These are phyloP conservation scores for Fusarium cyanostomum DNA, from an alignment of 2,329 filamentous ascomycete species.

Conservation along the genomic window DNA sequence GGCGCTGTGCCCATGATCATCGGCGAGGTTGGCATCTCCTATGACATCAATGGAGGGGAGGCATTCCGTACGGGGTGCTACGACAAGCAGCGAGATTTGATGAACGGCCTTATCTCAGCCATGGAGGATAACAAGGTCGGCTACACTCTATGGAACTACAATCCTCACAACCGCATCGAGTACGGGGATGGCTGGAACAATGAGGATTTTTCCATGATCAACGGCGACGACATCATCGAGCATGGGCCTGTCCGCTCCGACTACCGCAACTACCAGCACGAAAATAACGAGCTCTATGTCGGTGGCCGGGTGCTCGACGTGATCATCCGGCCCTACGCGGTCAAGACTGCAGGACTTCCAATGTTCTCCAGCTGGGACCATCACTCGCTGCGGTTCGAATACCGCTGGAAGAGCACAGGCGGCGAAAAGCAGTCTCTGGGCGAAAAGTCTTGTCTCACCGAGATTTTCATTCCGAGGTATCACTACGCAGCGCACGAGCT, in stretches of 20 bases:
- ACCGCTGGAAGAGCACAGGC: constrained; percentile 44
- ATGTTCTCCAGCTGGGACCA: constrained; percentile 49
- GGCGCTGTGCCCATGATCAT: constrained; percentile 50
- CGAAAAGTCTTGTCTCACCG: constrained; percentile 44
- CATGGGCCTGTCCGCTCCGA: constrained; percentile 42
- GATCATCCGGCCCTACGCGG: constrained; percentile 53
- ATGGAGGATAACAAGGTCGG: constrained; percentile 53
- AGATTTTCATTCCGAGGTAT: constrained; percentile 52
- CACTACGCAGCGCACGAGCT: constrained; percentile 48
- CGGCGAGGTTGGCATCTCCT: constrained; percentile 54
- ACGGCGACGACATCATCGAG: constrained; percentile 46
- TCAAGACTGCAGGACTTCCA: constrained; percentile 52
- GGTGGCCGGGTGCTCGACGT: constrained; percentile 52
- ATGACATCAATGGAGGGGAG: constrained; percentile 50
- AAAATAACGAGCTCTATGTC: constrained; percentile 50
- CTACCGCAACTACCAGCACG: constrained; percentile 47
- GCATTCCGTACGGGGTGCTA: constrained; percentile 52
- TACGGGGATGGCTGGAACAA: constrained; percentile 56
- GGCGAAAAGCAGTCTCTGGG: constrained; percentile 13
- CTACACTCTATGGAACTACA: constrained; percentile 55
- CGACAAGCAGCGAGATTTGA: constrained; percentile 51
- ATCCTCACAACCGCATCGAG: constrained; percentile 50
- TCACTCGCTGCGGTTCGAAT: constrained; percentile 48
- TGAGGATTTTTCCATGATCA: constrained; percentile 55
- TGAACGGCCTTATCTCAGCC: constrained; percentile 51